phyloP scores from a whole-genome alignment of 1,284 basidiomycete genomes.

The Puccinia coronata region DNA sequence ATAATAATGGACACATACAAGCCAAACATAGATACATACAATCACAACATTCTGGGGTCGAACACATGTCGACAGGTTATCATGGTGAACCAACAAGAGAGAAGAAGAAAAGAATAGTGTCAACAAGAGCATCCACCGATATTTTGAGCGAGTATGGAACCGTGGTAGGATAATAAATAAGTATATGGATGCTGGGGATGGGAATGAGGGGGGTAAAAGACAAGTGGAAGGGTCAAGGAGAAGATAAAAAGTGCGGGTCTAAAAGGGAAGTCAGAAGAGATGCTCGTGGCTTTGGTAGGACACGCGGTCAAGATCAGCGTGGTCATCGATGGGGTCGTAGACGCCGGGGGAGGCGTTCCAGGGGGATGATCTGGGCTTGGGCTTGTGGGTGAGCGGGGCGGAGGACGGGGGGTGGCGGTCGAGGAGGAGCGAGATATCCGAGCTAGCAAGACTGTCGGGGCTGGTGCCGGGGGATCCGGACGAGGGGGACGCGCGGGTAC shows the following conservation, averaged over 20 bases:
- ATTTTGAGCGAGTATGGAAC: too few relatives aligned
- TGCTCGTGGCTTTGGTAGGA: neutral
- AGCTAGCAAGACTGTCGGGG: neutral
- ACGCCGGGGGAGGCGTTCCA: neutral
- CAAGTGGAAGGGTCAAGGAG: neutral
- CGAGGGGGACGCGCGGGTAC: neutral
- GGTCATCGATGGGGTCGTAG: neutral
- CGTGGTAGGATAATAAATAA: too few relatives aligned
- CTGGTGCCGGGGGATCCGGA: neutral
- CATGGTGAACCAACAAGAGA: too few relatives aligned
- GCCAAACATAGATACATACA: too few relatives aligned
- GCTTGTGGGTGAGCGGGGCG: neutral
- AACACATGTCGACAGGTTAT: too few relatives aligned
- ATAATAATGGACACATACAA: too few relatives aligned
- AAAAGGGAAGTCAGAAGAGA: neutral
- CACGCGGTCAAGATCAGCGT: neutral
- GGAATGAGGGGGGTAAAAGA: neutral
- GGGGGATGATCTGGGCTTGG: neutral
- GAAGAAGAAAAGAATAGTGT: too few relatives aligned
- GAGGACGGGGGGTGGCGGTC: neutral
- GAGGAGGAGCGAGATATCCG: neutral
- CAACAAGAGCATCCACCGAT: too few relatives aligned
- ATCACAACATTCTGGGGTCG: too few relatives aligned
- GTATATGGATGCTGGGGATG: too few relatives aligned
- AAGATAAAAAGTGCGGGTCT: neutral